These are phyloP conservation scores for Capsaspora owczarzaki DNA, from an alignment of 78 protist genomes.

Conservation along the genomic window DNA sequence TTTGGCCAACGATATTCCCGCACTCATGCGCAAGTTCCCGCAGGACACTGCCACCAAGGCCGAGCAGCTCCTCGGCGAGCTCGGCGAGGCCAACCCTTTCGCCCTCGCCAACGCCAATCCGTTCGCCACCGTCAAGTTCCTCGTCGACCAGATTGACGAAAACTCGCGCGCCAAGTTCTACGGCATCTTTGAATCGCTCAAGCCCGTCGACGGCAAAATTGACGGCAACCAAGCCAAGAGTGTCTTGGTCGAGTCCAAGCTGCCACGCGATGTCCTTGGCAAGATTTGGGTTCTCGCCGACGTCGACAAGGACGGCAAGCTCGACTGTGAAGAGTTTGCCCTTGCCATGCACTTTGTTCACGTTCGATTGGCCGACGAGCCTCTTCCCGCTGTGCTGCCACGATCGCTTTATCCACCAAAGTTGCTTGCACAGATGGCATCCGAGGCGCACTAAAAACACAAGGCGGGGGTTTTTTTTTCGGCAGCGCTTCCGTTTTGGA, in stretches of 20 bases:
- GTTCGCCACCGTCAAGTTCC: background rate
- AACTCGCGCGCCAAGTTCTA: background rate
- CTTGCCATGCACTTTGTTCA: too few species aligned
- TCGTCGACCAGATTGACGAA: background rate
- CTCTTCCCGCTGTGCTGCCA: too few species aligned
- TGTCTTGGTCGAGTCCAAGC: background rate
- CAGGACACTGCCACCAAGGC: background rate
- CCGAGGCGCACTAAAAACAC: too few species aligned
- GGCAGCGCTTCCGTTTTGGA: too few species aligned
- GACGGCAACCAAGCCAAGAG: background rate
- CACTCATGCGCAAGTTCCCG: constrained; percentile 12
- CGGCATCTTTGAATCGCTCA: background rate
- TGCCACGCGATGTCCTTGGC: background rate
- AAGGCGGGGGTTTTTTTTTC: too few species aligned
- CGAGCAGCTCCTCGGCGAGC: background rate
- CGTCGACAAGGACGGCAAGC: constrained; percentile 37
- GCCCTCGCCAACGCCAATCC: too few species aligned
- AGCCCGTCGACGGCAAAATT: background rate
- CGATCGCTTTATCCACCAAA: too few species aligned
- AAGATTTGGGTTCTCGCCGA: constrained; percentile 17
- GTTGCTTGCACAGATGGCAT: too few species aligned
- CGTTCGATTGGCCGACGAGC: too few species aligned
- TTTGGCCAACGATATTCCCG: constrained; percentile 47
- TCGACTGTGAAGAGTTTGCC: too few species aligned
- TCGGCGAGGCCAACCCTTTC: background rate